Conservation (phyloP, 2,329 filamentous ascomycete genomes). For the Phialocephala sp. region DNA sequence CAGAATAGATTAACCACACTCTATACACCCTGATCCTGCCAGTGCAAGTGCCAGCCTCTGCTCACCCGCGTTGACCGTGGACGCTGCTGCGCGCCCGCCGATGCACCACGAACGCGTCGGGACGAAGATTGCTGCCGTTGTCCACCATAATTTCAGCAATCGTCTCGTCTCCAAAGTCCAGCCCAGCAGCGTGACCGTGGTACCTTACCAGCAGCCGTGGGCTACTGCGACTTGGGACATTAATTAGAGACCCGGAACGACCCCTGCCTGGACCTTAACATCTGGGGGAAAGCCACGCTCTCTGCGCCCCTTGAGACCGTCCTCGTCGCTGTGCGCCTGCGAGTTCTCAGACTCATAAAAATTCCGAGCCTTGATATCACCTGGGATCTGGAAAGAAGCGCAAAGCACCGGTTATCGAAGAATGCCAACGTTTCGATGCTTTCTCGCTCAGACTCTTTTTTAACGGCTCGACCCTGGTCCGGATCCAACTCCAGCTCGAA, state of each 20-base stretch:
- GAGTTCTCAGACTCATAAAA: conserved; percentile 8
- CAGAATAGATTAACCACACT: conserved; percentile 9
- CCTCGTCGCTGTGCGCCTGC: conserved; percentile 20
- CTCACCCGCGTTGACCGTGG: conserved; percentile 5
- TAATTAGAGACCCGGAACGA: not conserved
- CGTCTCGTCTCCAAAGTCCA: conserved; percentile 17
- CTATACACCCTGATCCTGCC: not conserved
- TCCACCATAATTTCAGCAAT: not conserved
- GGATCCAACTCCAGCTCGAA: conserved; percentile 24
- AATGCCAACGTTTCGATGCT: conserved; percentile 34
- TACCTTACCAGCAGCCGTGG: too few species aligned
- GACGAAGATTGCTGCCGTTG: conserved; percentile 13
- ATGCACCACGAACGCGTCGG: conserved; percentile 21
- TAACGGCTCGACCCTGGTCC: conserved; percentile 28
- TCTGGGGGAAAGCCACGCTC: conserved; percentile 13
- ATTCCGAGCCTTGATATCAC: conserved; percentile 8
- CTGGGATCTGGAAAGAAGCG: not conserved
- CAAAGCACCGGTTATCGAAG: conserved; percentile 18
- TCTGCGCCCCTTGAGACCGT: conserved; percentile 18
- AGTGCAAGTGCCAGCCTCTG: not conserved
- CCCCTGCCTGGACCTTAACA: conserved; percentile 6
- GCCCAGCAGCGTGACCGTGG: not conserved
- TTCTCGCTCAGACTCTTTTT: conserved; percentile 31
- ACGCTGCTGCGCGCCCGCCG: conserved; percentile 13
- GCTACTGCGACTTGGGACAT: not conserved